Base-by-base conservation (phyloP, 2,329 filamentous ascomycete species). In the Penicillium crustosum region DNA sequence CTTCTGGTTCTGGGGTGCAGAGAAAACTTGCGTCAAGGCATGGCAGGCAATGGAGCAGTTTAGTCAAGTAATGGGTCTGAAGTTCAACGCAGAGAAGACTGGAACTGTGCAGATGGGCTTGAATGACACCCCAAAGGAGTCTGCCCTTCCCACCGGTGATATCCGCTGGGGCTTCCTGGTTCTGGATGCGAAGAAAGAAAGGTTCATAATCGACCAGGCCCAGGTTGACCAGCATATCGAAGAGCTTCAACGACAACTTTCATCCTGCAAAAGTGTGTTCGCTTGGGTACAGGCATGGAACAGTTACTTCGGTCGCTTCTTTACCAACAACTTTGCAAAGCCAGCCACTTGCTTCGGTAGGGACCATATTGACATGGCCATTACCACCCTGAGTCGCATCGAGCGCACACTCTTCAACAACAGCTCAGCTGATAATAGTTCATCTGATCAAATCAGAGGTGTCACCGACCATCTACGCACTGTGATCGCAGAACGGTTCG, bases 1-100 rank as follows among this genome's bases (percentile, higher is more conserved):
- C 61, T 78, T 88, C 51, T 89, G 86, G 86, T 85, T 88, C 67
- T 89, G 86, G 85, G 80, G 82, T 9, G 77, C 83, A 6, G 81
- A 86, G 48, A 61, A 74, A 3, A 77, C 74, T 3, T 83, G 82
- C n/a, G 77, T 80, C 23, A 77, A 79, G 43, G 86, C 83, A 0
- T 90, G 87, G 87, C 67, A 79, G 19, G 77, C 82, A 0, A 79
- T 89, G 61, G 75, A 78, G 1, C 71, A 78, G 2, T 90, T 89
- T 61, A 74, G 79, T 2, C 66, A 71, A 0, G 71, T 83, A 1
- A 84, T 86, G 67, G 84, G 86, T 1, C 78, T 87, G 1, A 71
- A 79, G 6, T 78, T 89, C 59, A 86, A 89, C 63, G 66, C 76
- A 41, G 79, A 82, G 23, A 86, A 86, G 70, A 86, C 82, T 1